Base-by-base conservation (phyloP, 176 grass and related monocot species). In the Hsuehochloa calcarea region DNA sequence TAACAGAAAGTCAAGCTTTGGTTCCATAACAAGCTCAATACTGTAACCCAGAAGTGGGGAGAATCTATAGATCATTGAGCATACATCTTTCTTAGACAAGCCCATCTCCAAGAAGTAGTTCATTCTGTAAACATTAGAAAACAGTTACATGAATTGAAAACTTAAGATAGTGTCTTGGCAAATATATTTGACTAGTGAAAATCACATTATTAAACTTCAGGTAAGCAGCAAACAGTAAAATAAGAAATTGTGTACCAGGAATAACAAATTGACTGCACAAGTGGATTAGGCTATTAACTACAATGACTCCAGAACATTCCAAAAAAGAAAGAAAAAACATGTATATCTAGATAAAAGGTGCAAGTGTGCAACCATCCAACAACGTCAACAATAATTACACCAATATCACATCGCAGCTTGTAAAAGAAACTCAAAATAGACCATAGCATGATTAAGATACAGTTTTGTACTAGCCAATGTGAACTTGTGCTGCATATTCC, bases 51-150 rank as follows among this genome's bases (percentile, higher is more conserved):
- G 67, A 81, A 97, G 65, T 56, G 92, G 95, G 79, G 92, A 97
- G 69, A 97, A 97, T 83, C 90, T 94, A 64, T 80, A 88, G 16
- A 97, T 88, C 90, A 97, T 97, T 75, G 92, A 97, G 85, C 89
- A 85, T 2, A 97, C 90, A 29, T 97, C 82, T 84, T 82, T 84
- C 76, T 93, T 93, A 35, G 89, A 88, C 78, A 97, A 85, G 26
- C 95, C 95, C 50, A 77, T 17, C 38, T 51, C 85, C 76, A 93
- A 71, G 1, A 95, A 75, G 85, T 91, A 97, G 19, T 84, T 88
- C 79, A 97, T 73, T 80, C 95, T 97, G 92, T 52, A 81, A 82
- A 82, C 34, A 77, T 82, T 27, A 23, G 19, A 54, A 90, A 35
- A 16, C 34, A 52, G 49, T 58, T 67, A 46, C 17, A 78, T 70